Base-by-base conservation (phyloP, 129 eudicot species). In the Tanacetum coccineum region DNA sequence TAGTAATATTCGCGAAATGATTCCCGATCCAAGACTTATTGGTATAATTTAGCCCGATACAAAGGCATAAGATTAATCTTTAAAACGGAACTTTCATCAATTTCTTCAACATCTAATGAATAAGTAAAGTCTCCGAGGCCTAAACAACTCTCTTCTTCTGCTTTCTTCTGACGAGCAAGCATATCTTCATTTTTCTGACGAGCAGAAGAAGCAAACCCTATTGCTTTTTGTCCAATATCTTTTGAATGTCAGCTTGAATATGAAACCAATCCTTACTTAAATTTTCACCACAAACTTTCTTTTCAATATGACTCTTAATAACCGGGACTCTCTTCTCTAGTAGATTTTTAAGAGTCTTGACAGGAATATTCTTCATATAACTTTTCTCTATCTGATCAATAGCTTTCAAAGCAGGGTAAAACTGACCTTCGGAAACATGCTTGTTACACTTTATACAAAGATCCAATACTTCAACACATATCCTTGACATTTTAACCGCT, bases 171-270 rank as follows among this genome's bases (percentile, higher is more conserved):
- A 50, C 87, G 87, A 30, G 95, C 85, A 66, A 80, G 73, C 89
- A 88, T 74, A 64, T 88, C 98, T 64, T 92, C 91, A n/a, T 86
- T 87, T 73, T 87, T 86, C 80, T 92, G 94, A 25, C 96, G 95
- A 19, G 91, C 83, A 54, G 95, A 76, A 1, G 98, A 82, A 63
- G 92, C 85, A 67, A 82, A 74, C 1, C 84, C 89, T 18, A 92
- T 92, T 3, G 98, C 95, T 15, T 78, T 81, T 63, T 92, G 98
- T 45, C 98, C 98, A 58, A 92, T 88, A 73, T 86, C 84, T 81
- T 88, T 92, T 4, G 91, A 81, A 32, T 55, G 77, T 72, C 87
- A 83, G 60, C 98, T 73, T 36, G n/a, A n/a, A 88, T 89, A 60
- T 86, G 77, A 82, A 82, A 92, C 42, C 42, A 92, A 66, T 96